Base-by-base conservation (phyloP, 78 protist species). In the Dictyostelium capitatum region DNA sequence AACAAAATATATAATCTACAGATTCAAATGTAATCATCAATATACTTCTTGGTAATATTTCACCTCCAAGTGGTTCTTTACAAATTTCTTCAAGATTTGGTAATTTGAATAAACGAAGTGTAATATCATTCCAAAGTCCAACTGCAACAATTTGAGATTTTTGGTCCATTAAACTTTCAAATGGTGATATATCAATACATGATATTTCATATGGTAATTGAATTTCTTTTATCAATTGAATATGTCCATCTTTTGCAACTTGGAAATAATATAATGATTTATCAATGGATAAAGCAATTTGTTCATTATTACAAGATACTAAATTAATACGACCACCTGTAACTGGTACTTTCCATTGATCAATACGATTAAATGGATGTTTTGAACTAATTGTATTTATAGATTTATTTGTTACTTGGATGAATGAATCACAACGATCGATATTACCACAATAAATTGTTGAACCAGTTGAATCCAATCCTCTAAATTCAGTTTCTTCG, bases 51-150 rank as follows among this genome's bases (percentile, higher is more conserved):
- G 99, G 98, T 37, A 97, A 43, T 46, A 89, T 77, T 28, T 85
- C 92, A 75, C 94, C 96, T 9, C 94, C 97, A 10, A 96, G 79
- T 12, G 54, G 23, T 32, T 92, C 95, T 9, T 43, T 77, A n/a
- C 50, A 53, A 46, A 96, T 73, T 25, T 69, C 89, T 15, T 43
- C 57, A 10, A 98, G 82, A 25, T 54, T 14, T n/a, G 98, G 97
- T n/a, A 97, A n/a, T 20, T 6, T 10, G 20, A 98, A 78, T 19
- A 97, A 20, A 6, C 95, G 50, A 2, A 97, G 72, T 15, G 84
- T 51, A 23, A 96, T 82, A 47, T 89, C 98, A 15, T 84, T 81
- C 99, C 99, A 98, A 47, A 91, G 9, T 4, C 99, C 99, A 48
- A 81, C 97, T 17, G 94, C 92, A 30, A 82, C 69, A 23, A 94